A percentile compares a stretch with the other conserved stretches of the same genome.
Evolutionary conservation across 2,329 filamentous ascomycete species (phyloP).

Genomic region (Xylaria sp.): DNA sequence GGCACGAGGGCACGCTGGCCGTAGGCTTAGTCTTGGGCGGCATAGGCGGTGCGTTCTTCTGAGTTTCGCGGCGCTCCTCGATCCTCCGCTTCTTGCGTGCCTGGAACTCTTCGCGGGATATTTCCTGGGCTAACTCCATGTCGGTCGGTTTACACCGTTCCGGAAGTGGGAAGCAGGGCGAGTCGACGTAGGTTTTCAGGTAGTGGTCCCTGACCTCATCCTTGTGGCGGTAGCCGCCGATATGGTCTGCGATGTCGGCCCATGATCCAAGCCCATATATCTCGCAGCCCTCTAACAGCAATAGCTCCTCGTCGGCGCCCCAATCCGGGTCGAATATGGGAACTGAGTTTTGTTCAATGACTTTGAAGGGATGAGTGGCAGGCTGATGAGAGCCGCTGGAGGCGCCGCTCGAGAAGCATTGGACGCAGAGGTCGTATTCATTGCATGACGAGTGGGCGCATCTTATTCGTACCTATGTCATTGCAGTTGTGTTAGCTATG

Average conservation of each 20-base stretch:
- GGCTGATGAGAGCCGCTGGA: slow-evolving; percentile 84
- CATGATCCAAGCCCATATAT: slow-evolving; percentile 96
- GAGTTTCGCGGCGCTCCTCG: slow-evolving; percentile 84
- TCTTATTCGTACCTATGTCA: slow-evolving; percentile 80
- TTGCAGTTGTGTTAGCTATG: slow-evolving; percentile 7
- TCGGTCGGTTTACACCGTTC: slow-evolving; percentile 83
- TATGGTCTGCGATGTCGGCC: slow-evolving; percentile 97
- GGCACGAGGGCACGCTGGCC: slow-evolving; percentile 90
- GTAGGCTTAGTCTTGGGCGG: slow-evolving; percentile 95
- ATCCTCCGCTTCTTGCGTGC: slow-evolving; percentile 89
- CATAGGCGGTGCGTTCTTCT: slow-evolving; percentile 79
- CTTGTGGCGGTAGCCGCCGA: slow-evolving; percentile 90
- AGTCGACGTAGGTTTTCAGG: slow-evolving; percentile 82
- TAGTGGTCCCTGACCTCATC: slow-evolving; percentile 97
- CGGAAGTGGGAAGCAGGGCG: slow-evolving; percentile 81
- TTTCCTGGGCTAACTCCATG: slow-evolving; percentile 73
- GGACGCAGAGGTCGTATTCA: slow-evolving; percentile 96
- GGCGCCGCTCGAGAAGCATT: slow-evolving; percentile 86
- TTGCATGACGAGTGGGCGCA: slow-evolving; percentile 82
- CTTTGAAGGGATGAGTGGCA: slow-evolving; percentile 81
- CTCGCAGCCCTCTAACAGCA: slow-evolving; percentile 90
- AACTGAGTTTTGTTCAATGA: slow-evolving; percentile 98
- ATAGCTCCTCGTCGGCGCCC: slow-evolving; percentile 96
- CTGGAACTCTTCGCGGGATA: slow-evolving; percentile 92
- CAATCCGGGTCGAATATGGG: slow-evolving; percentile 94